phyloP scores from a whole-genome alignment of 768 basidiomycete species.

The Terana coerulea region DNA sequence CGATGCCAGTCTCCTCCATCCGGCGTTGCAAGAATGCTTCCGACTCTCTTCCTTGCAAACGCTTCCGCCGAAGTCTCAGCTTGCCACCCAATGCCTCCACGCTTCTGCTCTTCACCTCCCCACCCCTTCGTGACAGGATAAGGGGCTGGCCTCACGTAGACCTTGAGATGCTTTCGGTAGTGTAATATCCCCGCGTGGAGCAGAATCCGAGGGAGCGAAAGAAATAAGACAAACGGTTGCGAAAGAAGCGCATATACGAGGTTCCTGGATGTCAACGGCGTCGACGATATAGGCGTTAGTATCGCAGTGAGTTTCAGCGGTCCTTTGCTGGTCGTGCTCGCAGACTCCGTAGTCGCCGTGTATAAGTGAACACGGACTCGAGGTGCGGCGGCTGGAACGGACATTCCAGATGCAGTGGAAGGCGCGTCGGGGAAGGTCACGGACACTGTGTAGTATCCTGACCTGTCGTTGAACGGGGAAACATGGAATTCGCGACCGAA shows the following conservation, averaged over 20 bases:
- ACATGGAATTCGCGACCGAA: constrained; percentile 69
- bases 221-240: constrained; percentile 50
- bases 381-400: constrained; percentile 25
- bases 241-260: constrained; percentile 36
- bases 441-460: constrained; percentile 59
- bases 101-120: not conserved
- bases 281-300: constrained; percentile 31
- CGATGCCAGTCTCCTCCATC: constrained; percentile 30
- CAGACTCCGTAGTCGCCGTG: not conserved
- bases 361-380: constrained; percentile 36
- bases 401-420: constrained; percentile 15
- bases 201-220: constrained; percentile 57
- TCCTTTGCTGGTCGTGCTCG: constrained; percentile 18
- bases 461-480: constrained; percentile 72
- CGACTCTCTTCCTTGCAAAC: constrained; percentile 25
- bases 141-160: constrained; percentile 60
- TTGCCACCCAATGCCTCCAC: constrained; percentile 35
- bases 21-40: constrained; percentile 34
- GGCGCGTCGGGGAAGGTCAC: constrained; percentile 40
- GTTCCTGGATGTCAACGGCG: constrained; percentile 37
- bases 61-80: constrained; percentile 26
- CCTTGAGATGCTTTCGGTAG: constrained; percentile 51
- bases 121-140: constrained; percentile 23
- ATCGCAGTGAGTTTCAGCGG: constrained; percentile 52
- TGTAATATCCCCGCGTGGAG: constrained; percentile 60